These are phyloP conservation scores for Pythium chondricola DNA, from an alignment of 352 stramenopile species.

Conservation along the genomic window DNA sequence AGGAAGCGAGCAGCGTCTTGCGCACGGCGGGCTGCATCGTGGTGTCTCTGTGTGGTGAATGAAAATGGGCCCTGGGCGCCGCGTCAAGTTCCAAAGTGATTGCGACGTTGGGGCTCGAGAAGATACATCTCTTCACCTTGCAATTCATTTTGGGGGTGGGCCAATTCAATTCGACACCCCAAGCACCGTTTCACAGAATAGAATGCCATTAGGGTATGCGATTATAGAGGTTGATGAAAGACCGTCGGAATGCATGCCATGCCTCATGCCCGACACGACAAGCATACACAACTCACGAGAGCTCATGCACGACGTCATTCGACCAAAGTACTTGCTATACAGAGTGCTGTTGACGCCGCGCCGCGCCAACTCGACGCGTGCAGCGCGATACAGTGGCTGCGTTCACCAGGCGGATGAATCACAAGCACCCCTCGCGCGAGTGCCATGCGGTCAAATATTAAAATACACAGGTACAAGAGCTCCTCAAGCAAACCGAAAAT, in stretches of 20 bases:
- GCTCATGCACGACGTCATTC: too few relatives aligned
- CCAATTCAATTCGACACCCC: constrained; percentile 11
- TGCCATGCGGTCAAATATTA: too few relatives aligned
- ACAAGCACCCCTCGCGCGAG: too few relatives aligned
- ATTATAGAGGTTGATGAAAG: not conserved
- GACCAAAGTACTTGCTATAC: too few relatives aligned
- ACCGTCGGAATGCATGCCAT: not conserved
- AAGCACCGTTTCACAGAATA: not conserved
- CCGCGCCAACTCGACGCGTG: too few relatives aligned
- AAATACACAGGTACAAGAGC: too few relatives aligned
- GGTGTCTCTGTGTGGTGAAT: not conserved
- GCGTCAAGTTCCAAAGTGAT: constrained; percentile 19
- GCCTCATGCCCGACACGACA: not conserved
- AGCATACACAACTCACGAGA: too few relatives aligned
- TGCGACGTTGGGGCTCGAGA: not conserved
- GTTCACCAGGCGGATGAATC: too few relatives aligned
- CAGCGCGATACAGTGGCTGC: too few relatives aligned
- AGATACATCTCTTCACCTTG: constrained; percentile 11
- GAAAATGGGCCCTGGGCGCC: too few relatives aligned
- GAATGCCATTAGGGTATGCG: not conserved
- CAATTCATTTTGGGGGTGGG: not conserved
- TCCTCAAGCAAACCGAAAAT: too few relatives aligned
- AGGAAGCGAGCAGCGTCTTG: not conserved
- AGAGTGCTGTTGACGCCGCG: too few relatives aligned
- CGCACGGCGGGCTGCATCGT: constrained; percentile 12